Evolutionary conservation across 2,329 filamentous ascomycete species (phyloP).

Genomic region (Falciphora oryzae): DNA sequence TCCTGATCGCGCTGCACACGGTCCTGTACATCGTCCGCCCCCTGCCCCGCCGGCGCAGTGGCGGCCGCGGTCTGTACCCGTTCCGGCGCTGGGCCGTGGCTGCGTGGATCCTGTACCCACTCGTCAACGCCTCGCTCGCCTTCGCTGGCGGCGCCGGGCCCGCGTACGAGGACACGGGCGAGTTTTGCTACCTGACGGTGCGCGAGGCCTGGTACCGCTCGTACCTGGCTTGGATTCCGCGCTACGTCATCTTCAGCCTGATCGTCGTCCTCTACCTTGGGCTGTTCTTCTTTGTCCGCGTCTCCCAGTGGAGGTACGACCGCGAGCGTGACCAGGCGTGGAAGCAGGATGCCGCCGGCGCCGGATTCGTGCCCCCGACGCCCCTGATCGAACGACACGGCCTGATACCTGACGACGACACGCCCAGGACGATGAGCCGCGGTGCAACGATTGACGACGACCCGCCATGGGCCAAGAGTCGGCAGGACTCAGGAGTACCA

Average conservation of each 20-base stretch:
- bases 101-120: slow-evolving; percentile 51
- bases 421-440: not conserved
- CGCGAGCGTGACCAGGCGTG: not conserved
- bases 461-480: not conserved
- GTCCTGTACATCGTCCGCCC: slow-evolving; percentile 65
- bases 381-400: not conserved
- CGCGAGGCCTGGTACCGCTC: slow-evolving; percentile 64
- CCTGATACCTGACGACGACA: not conserved
- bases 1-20: slow-evolving; percentile 69
- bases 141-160: slow-evolving; percentile 46
- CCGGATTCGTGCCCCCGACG: not conserved
- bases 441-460: not conserved
- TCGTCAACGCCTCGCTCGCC: slow-evolving; percentile 54
- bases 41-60: slow-evolving; percentile 26
- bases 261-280: slow-evolving; percentile 61
- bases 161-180: slow-evolving; percentile 57
- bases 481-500: not conserved
- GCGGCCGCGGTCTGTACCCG: slow-evolving; percentile 61
- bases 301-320: slow-evolving; percentile 7
- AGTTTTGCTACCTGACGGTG: slow-evolving; percentile 65
- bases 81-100: slow-evolving; percentile 56
- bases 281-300: slow-evolving; percentile 63
- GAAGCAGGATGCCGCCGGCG: not conserved
- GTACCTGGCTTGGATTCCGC: slow-evolving; percentile 65
- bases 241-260: slow-evolving; percentile 60